Conservation (phyloP, 352 stramenopile species). For the Globisporangium rhizosaccharum region DNA sequence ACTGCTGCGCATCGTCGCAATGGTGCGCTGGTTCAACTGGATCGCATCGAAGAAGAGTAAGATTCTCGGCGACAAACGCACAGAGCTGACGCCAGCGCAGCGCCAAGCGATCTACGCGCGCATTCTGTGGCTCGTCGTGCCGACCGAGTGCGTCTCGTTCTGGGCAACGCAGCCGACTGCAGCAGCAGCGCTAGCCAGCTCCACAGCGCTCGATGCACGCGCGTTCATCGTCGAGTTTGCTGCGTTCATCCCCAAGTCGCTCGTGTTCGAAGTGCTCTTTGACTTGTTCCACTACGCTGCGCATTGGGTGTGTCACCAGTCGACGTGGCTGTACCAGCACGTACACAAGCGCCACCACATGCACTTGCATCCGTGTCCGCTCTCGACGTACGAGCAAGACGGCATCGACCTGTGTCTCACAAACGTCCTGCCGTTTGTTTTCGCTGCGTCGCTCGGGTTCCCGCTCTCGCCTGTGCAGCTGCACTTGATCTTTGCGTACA, state of each 20-base stretch:
- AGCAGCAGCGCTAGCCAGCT: background rate
- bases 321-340: conserved; percentile 66
- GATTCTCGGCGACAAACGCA: conserved; percentile 60
- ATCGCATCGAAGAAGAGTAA: conserved; percentile 63
- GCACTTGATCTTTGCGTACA: conserved; percentile 83
- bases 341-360: conserved; percentile 83
- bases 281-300: conserved; percentile 82
- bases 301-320: conserved; percentile 70
- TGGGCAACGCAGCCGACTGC: conserved; percentile 26
- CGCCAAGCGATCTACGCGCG: conserved; percentile 44
- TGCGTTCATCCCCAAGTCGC: conserved; percentile 77
- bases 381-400: conserved; percentile 85
- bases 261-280: conserved; percentile 80
- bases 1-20: conserved; percentile 50
- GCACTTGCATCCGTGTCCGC: conserved; percentile 65
- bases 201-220: background rate
- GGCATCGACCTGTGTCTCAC: conserved; percentile 65
- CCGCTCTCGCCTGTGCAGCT: conserved; percentile 53
- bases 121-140: conserved; percentile 60
- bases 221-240: conserved; percentile 39
- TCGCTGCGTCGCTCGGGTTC: conserved; percentile 38
- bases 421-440: conserved; percentile 67
- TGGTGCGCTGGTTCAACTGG: conserved; percentile 79
- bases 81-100: conserved; percentile 35
- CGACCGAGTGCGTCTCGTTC: conserved; percentile 67